phyloP scores from a whole-genome alignment of 805 yeast genomes.

The Kodamaea hsintzibuensis region DNA sequence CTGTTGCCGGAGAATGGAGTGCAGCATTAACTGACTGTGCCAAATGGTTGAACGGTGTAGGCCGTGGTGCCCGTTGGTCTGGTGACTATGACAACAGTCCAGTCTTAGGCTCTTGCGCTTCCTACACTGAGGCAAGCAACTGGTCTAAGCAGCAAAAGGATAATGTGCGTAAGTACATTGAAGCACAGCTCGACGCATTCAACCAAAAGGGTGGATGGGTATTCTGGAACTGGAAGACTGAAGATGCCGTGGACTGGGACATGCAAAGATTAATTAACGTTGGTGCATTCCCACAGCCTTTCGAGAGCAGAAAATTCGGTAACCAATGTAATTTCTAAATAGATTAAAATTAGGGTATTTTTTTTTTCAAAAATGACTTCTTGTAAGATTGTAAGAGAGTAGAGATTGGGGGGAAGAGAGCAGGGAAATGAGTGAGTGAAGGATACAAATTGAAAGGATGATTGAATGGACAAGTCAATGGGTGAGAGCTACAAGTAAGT shows the following conservation, averaged over 20 bases:
- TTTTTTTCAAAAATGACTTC: too few species aligned
- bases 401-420: too few species aligned
- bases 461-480: too few species aligned
- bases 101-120: constrained; percentile 62
- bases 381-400: not conserved
- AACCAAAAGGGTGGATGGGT: constrained; percentile 83
- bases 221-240: constrained; percentile 94
- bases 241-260: constrained; percentile 84
- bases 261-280: constrained; percentile 55
- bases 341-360: not conserved
- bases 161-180: constrained; percentile 69
- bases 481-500: too few species aligned
- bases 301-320: constrained; percentile 64
- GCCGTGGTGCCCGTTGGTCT: constrained; percentile 78
- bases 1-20: constrained; percentile 70
- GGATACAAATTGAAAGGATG: too few species aligned
- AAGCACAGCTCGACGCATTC: constrained; percentile 86
- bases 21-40: constrained; percentile 92
- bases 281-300: constrained; percentile 80
- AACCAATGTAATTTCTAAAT: constrained; percentile 56
- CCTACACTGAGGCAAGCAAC: constrained; percentile 26
- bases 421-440: too few species aligned
- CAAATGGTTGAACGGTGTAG: constrained; percentile 84
- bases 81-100: constrained; percentile 49
- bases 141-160: constrained; percentile 63